A percentile compares a stretch with the other conserved stretches of the same genome.
Conservation (phyloP, 306 rosid species). For the Cicer yamashitae region DNA sequence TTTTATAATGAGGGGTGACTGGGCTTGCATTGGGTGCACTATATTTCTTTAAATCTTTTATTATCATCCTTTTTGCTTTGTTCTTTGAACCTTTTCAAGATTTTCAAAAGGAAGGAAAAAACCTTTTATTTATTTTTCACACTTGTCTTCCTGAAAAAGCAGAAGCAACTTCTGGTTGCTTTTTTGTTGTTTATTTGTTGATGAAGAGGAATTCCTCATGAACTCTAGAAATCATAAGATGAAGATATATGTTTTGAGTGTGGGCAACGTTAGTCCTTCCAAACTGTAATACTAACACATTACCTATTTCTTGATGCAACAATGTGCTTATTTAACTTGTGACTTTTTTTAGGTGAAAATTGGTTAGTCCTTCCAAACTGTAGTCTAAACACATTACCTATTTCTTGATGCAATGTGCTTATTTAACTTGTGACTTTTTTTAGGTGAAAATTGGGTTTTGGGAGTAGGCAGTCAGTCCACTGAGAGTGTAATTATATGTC, state of each 20-base stretch:
- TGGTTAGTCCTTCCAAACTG: slow-evolving; percentile 5
- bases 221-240: not conserved
- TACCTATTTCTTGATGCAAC: not conserved
- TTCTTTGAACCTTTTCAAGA: slow-evolving; percentile 36
- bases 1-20: slow-evolving; percentile 50
- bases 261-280: not conserved
- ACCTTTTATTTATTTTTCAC: slow-evolving; percentile 41
- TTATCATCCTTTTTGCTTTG: slow-evolving; percentile 36
- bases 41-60: slow-evolving; percentile 42
- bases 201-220: not conserved
- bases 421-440: not conserved
- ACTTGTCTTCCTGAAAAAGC: slow-evolving; percentile 3
- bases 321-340: not conserved
- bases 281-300: not conserved
- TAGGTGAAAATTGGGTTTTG: not conserved
- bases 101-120: slow-evolving; percentile 39
- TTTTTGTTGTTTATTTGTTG: not conserved
- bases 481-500: not conserved
- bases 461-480: not conserved
- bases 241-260: not conserved
- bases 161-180: not conserved
- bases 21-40: slow-evolving; percentile 49
- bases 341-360: not conserved
- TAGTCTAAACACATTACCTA: not conserved
- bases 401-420: not conserved